phyloP scores from a whole-genome alignment of 345 rosid genomes.

The Erysimum cheiranthoides region DNA sequence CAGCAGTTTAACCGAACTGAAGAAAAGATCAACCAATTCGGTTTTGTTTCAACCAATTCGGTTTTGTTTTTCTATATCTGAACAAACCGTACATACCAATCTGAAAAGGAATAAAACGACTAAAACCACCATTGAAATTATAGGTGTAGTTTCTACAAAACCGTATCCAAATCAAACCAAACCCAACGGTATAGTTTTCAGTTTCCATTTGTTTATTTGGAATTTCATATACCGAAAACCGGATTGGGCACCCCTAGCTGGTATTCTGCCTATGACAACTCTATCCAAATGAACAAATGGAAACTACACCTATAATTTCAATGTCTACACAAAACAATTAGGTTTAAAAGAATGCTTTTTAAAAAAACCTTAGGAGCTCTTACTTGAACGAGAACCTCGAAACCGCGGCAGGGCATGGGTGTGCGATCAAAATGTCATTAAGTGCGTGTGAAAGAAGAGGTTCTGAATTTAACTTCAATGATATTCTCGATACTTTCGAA shows the following conservation, averaged over 20 bases:
- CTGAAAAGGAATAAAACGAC: not conserved
- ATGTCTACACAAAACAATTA: conserved; percentile 11
- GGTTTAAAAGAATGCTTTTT: not conserved
- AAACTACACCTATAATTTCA: too few species aligned
- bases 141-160: not conserved
- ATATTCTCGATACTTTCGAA: conserved; percentile 66
- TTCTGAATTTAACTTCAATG: conserved; percentile 66
- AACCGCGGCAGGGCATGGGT: conserved; percentile 84
- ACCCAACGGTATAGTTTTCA: not conserved
- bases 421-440: conserved; percentile 76
- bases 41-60: not conserved
- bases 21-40: not conserved
- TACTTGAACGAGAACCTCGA: conserved; percentile 89
- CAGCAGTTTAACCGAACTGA: not conserved
- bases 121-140: not conserved
- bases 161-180: not conserved
- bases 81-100: not conserved
- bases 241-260: not conserved
- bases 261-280: not conserved
- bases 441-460: conserved; percentile 65
- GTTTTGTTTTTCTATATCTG: not conserved
- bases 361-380: conserved; percentile 13
- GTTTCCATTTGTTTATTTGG: not conserved
- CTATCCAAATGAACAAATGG: not conserved
- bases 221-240: not conserved